These are phyloP conservation scores for Earliella scabrosa DNA, from an alignment of 1,284 basidiomycete species.

Conservation along the genomic window DNA sequence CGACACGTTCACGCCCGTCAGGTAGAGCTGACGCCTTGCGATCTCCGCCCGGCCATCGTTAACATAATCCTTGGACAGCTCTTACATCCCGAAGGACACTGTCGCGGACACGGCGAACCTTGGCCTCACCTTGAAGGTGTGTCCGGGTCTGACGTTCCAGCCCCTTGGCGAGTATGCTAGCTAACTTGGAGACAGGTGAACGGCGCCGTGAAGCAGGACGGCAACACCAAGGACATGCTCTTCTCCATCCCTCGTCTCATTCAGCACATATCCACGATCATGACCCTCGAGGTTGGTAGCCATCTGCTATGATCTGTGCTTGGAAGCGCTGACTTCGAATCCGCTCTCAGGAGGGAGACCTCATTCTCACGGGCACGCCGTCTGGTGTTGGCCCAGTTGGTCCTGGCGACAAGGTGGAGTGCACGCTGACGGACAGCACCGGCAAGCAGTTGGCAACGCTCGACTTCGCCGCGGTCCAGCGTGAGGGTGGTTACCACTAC, in stretches of 20 bases:
- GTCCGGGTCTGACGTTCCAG: not conserved
- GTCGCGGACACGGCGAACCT: constrained; percentile 81
- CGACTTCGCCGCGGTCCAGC: constrained; percentile 66
- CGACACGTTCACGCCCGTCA: constrained; percentile 74
- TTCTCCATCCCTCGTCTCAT: constrained; percentile 92
- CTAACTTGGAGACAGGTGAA: constrained; percentile 67
- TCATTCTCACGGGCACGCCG: constrained; percentile 90
- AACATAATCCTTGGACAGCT: constrained; percentile 42
- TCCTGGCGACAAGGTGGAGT: constrained; percentile 82
- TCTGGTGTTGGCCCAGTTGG: constrained; percentile 84
- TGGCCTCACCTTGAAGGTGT: constrained; percentile 75
- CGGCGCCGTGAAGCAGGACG: constrained; percentile 82
- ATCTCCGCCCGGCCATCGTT: not conserved
- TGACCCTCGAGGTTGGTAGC: constrained; percentile 89
- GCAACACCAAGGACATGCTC: constrained; percentile 90
- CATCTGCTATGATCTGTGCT: not conserved
- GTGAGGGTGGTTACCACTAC: constrained; percentile 74
- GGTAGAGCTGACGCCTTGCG: constrained; percentile 44
- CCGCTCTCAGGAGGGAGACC: constrained; percentile 78
- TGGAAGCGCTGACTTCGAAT: not conserved
- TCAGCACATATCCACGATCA: constrained; percentile 92
- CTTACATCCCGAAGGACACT: constrained; percentile 79
- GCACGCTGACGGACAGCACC: constrained; percentile 65
- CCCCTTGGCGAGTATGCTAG: not conserved
- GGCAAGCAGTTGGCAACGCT: constrained; percentile 68